These are phyloP conservation scores for Apiospora sp. DNA, from an alignment of 2,329 filamentous ascomycete genomes.

Conservation along the genomic window DNA sequence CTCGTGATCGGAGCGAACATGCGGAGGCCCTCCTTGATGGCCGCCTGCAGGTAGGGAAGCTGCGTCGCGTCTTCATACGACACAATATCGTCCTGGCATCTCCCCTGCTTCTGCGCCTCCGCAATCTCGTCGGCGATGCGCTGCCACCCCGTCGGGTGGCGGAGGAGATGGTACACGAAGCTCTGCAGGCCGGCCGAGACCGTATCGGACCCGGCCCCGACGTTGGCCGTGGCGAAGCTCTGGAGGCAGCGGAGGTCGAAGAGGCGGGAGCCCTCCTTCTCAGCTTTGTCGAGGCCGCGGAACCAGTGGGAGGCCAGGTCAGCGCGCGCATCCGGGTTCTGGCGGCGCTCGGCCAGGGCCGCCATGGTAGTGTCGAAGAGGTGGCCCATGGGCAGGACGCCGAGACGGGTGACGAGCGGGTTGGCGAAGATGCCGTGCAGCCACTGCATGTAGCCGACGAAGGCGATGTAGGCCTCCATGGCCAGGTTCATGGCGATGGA, in stretches of 20 bases:
- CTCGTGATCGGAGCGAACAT: slow-evolving; percentile 34
- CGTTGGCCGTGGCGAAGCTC: slow-evolving; percentile 23
- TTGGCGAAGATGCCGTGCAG: slow-evolving; percentile 32
- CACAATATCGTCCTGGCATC: slow-evolving; percentile 26
- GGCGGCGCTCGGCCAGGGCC: slow-evolving; percentile 26
- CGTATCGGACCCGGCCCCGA: slow-evolving; percentile 28
- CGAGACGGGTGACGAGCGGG: slow-evolving; percentile 30
- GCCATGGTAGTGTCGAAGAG: slow-evolving; percentile 28
- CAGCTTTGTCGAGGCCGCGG: slow-evolving; percentile 27
- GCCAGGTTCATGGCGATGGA: slow-evolving; percentile 32
- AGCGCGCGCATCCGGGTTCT: slow-evolving; percentile 28
- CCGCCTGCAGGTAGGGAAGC: slow-evolving; percentile 38
- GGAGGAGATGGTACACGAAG: slow-evolving; percentile 27
- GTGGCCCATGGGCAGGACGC: slow-evolving; percentile 30
- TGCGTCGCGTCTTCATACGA: slow-evolving; percentile 32
- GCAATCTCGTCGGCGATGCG: slow-evolving; percentile 30
- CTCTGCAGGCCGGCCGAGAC: slow-evolving; percentile 27
- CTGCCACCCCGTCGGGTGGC: slow-evolving; percentile 25
- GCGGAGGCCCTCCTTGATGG: slow-evolving; percentile 38
- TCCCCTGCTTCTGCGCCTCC: slow-evolving; percentile 26
- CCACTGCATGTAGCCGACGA: slow-evolving; percentile 29
- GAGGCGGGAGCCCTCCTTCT: slow-evolving; percentile 20
- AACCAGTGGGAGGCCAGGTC: slow-evolving; percentile 31
- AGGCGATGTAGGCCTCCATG: slow-evolving; percentile 25
- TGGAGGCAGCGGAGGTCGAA: slow-evolving; percentile 26